Evolutionary conservation across 177 flowering plant genomes (phyloP).

Genomic region (Tripterygium wilfordii): DNA sequence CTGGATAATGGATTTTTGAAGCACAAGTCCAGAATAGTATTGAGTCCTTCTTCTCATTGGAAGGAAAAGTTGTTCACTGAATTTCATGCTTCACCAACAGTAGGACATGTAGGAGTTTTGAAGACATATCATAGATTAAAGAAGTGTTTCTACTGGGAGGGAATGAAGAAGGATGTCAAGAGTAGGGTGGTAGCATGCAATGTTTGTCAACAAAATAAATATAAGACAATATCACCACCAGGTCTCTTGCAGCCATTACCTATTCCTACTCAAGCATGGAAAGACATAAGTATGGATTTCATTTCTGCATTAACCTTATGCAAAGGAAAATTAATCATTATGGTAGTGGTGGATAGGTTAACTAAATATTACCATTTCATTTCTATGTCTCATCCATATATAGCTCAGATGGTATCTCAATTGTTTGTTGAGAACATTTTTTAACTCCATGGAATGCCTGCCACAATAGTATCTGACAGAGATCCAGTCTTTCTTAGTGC

Average conservation of each 20-base stretch:
- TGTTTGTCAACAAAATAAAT: slow-evolving; percentile 9
- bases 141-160: neutral
- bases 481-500: slow-evolving; percentile 12
- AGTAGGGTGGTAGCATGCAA: slow-evolving; percentile 1
- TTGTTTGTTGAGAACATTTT: slow-evolving; percentile 1
- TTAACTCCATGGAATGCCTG: slow-evolving; percentile 13
- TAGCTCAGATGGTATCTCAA: slow-evolving; percentile 2
- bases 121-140: neutral
- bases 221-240: neutral
- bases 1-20: too few species aligned
- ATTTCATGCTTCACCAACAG: neutral
- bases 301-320: slow-evolving; percentile 11
- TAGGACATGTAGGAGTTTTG: slow-evolving; percentile 1
- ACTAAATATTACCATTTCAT: slow-evolving; percentile 16
- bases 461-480: slow-evolving; percentile 7
- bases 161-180: neutral
- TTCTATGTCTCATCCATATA: slow-evolving; percentile 5
- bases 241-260: slow-evolving; percentile 12
- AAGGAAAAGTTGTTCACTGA: neutral
- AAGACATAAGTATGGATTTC: slow-evolving; percentile 16
- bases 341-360: slow-evolving; percentile 19
- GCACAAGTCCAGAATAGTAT: too few species aligned
- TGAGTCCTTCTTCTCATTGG: too few species aligned
- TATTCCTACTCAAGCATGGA: slow-evolving; percentile 8
- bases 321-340: neutral